Evolutionary conservation across 441 rosid species (phyloP).

Genomic region (Arabidopsis hybrid): DNA sequence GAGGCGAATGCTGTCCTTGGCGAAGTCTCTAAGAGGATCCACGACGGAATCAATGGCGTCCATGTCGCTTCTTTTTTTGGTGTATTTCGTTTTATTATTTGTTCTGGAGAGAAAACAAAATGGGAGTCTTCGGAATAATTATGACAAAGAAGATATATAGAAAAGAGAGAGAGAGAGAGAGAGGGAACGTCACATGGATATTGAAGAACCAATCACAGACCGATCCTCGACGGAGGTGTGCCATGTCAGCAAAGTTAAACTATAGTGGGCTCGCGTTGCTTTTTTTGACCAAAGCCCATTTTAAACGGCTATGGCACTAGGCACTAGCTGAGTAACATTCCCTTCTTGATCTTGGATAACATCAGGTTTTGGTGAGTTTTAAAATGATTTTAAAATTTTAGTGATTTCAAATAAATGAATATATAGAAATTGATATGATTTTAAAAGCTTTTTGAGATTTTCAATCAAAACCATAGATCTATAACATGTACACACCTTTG

Average conservation of each 20-base stretch:
- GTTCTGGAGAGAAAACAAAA: conserved; percentile 12
- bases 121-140: neutral
- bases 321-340: neutral
- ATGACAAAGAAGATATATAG: neutral
- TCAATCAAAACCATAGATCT: too few species aligned
- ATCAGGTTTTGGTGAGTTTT: neutral
- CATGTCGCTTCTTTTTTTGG: conserved; percentile 44
- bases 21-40: conserved; percentile 87
- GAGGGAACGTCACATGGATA: conserved; percentile 33
- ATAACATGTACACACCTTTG: too few species aligned
- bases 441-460: too few species aligned
- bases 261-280: too few species aligned
- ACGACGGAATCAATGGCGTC: conserved; percentile 79
- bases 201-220: conserved; percentile 40
- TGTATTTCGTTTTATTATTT: neutral
- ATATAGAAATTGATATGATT: too few species aligned
- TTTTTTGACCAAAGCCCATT: conserved; percentile 18
- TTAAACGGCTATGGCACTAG: neutral
- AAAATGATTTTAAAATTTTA: neutral
- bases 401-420: neutral
- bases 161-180: neutral
- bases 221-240: neutral
- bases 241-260: conserved; percentile 40
- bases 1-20: conserved; percentile 83
- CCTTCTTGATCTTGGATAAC: neutral